phyloP scores from a whole-genome alignment of 192 early-diverging fungal genomes.

The Linnemannia zychae region DNA sequence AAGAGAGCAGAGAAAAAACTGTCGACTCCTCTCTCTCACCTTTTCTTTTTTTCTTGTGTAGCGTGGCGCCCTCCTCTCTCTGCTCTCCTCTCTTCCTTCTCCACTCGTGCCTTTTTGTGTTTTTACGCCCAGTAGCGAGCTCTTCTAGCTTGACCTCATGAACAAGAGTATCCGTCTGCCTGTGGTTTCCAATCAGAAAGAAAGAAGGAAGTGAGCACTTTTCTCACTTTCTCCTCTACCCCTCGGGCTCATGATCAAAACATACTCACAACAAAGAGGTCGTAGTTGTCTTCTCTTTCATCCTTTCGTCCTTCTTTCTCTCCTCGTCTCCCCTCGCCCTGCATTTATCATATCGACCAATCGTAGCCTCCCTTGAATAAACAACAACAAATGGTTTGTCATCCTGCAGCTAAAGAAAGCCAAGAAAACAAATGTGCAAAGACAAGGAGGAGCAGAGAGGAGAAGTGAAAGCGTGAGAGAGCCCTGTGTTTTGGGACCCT shows the following conservation, averaged over 20 bases:
- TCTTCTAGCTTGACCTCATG: background rate
- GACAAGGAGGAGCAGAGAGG: background rate
- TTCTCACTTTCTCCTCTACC: background rate
- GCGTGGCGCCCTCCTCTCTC: background rate
- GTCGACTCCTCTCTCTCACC: background rate
- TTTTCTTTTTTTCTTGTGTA: background rate
- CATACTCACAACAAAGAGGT: background rate
- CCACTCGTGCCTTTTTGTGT: background rate
- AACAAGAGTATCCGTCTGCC: background rate
- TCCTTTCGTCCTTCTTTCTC: background rate
- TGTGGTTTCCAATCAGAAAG: background rate
- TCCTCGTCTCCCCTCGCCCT: background rate
- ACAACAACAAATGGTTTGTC: conserved; percentile 11
- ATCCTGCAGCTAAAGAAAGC: background rate
- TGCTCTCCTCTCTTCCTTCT: background rate
- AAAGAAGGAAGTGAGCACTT: background rate
- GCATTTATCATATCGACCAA: background rate
- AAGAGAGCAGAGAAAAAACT: background rate
- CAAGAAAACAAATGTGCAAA: background rate
- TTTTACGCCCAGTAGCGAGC: background rate
- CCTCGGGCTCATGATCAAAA: background rate
- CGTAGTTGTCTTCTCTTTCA: background rate
- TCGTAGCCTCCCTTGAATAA: background rate
- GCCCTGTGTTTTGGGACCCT: background rate
- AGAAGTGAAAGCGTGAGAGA: background rate